A percentile compares a stretch with the other conserved stretches of the same genome.
phyloP scores from a whole-genome alignment of 1,139 yeast species.

The Taphrina betulina region DNA sequence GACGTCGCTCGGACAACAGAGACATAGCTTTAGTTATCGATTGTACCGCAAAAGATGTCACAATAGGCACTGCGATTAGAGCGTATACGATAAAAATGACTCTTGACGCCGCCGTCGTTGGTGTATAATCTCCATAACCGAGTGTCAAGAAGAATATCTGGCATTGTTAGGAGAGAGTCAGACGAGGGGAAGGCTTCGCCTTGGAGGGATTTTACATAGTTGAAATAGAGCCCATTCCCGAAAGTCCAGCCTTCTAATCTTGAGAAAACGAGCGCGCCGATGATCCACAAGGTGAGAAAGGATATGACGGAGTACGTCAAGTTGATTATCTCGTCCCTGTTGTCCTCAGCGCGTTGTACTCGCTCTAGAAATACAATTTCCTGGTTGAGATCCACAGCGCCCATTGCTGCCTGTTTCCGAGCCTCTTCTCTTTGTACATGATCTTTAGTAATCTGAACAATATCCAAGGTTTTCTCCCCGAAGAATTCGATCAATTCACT shows the following conservation, averaged over 20 bases:
- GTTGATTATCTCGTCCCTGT: conserved; percentile 7
- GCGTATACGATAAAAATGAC: conserved; percentile 79
- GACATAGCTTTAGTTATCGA: conserved; percentile 20
- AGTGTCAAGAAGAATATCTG: conserved; percentile 67
- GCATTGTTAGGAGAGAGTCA: too few relatives aligned
- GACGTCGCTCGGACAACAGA: conserved; percentile 6
- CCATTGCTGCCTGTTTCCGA: conserved; percentile 5
- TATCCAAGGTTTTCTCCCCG: not conserved
- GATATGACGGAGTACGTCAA: conserved; percentile 39
- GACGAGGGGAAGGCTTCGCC: too few relatives aligned
- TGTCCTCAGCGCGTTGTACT: conserved; percentile 7
- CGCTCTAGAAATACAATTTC: conserved; percentile 15
- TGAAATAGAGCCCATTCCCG: conserved; percentile 67
- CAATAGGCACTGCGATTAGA: conserved; percentile 74
- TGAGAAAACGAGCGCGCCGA: conserved; percentile 67
- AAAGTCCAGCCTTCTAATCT: conserved; percentile 65
- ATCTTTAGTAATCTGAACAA: not conserved
- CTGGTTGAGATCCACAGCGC: conserved; percentile 2
- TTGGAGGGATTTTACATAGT: conserved; percentile 46
- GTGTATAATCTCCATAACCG: conserved; percentile 79
- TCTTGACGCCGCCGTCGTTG: conserved; percentile 62
- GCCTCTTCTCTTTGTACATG: conserved; percentile 5
- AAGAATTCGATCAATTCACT: conserved; percentile 20
- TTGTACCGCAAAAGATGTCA: conserved; percentile 51
- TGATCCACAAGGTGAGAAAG: conserved; percentile 62